Conservation (phyloP, 2,329 filamentous ascomycete species). For the Trichophyton simii region DNA sequence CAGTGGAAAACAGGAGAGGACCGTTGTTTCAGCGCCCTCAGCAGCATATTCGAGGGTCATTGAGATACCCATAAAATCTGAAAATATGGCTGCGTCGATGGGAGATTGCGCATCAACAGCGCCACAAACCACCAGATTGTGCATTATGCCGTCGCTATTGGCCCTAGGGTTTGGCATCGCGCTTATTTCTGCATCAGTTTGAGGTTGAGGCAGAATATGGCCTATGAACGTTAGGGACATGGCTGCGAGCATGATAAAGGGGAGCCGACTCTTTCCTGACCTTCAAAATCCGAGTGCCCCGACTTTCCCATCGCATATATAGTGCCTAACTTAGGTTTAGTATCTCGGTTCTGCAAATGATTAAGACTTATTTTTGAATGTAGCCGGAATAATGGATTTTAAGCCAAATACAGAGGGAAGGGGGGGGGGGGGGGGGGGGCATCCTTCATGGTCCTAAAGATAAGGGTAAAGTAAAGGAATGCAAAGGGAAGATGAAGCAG, state of each 20-base stretch:
- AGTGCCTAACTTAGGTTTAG: no score
- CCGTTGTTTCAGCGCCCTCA: neutral
- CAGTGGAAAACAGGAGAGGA: neutral
- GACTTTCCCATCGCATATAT: neutral
- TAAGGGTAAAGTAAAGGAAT: no score
- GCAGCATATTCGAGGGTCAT: neutral
- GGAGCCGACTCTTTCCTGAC: neutral
- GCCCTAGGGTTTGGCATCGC: neutral
- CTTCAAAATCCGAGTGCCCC: neutral
- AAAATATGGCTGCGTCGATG: neutral
- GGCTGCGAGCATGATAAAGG: neutral
- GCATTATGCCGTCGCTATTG: neutral
- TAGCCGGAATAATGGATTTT: no score
- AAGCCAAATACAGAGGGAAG: no score
- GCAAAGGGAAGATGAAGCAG: no score
- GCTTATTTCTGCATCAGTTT: neutral
- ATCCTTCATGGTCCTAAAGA: no score
- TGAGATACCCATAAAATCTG: neutral
- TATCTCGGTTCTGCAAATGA: no score
- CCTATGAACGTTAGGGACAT: neutral
- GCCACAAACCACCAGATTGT: neutral
- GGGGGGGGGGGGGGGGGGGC: no score
- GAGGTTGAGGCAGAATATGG: neutral
- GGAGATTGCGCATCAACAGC: neutral
- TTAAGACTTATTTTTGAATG: no score